These are phyloP conservation scores for Scutellaria galericulata DNA, from an alignment of 257 asterid species.

Conservation along the genomic window DNA sequence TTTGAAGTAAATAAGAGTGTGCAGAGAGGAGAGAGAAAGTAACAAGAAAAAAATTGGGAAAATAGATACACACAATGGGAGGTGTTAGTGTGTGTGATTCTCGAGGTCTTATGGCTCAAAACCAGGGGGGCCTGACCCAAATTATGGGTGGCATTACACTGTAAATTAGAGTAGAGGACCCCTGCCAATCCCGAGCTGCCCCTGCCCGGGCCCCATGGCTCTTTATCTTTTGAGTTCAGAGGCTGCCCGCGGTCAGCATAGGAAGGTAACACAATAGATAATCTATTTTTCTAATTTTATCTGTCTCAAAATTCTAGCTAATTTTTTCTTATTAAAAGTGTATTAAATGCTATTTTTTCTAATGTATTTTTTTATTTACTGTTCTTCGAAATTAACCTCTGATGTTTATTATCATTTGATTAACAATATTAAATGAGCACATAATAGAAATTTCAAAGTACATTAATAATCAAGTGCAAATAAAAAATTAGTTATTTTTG, in stretches of 20 bases:
- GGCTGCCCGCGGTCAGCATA: conserved; percentile 58
- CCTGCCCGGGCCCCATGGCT: conserved; percentile 35
- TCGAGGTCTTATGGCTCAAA: conserved; percentile 44
- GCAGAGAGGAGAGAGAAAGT: conserved; percentile 24
- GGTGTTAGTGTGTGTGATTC: conserved; percentile 11
- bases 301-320: too few species aligned
- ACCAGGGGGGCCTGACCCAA: conserved; percentile 44
- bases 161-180: conserved; percentile 19
- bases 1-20: conserved; percentile 56
- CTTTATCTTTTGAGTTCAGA: conserved; percentile 27
- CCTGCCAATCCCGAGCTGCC: neutral
- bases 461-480: too few species aligned
- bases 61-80: conserved; percentile 11
- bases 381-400: too few species aligned
- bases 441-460: too few species aligned
- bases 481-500: too few species aligned
- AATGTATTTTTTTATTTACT: too few species aligned
- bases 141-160: conserved; percentile 40
- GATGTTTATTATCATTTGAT: too few species aligned
- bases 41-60: conserved; percentile 2
- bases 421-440: too few species aligned
- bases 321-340: too few species aligned
- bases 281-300: too few species aligned
- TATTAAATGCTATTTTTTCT: too few species aligned
- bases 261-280: neutral